Percentiles rank a stretch among this genome's conserved stretches.
Evolutionary conservation across 495 filamentous ascomycete genomes (phyloP).

Genomic region (Penicillium dipodomyicola): DNA sequence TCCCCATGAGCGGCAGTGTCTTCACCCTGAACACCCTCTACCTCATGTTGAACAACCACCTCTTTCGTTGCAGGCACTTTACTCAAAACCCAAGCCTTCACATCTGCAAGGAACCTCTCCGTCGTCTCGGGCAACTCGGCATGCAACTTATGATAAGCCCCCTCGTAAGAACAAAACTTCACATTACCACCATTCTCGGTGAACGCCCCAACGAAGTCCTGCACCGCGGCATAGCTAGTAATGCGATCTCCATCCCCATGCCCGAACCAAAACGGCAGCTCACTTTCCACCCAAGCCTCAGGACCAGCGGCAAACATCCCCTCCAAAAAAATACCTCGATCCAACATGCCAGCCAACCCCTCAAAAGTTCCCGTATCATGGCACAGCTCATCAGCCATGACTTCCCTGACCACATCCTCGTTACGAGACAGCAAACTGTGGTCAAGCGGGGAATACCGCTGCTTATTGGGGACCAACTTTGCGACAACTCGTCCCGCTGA

Average conservation of each 20-base stretch:
- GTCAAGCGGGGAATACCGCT: slow-evolving; percentile 53
- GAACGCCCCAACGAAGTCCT: slow-evolving; percentile 57
- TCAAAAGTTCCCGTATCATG: slow-evolving; percentile 80
- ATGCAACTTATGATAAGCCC: slow-evolving; percentile 74
- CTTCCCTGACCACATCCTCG: slow-evolving; percentile 40
- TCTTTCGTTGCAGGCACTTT: slow-evolving; percentile 22
- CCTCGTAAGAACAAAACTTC: slow-evolving; percentile 69
- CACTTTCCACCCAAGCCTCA: slow-evolving; percentile 21
- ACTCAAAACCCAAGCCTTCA: slow-evolving; percentile 70
- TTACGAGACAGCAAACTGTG: slow-evolving; percentile 61
- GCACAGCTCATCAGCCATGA: slow-evolving; percentile 58
- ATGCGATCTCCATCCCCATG: slow-evolving; percentile 70
- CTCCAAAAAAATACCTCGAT: slow-evolving; percentile 47
- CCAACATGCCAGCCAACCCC: slow-evolving; percentile 70
- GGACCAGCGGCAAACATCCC: slow-evolving; percentile 27
- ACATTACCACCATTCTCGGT: slow-evolving; percentile 56
- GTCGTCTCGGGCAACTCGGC: slow-evolving; percentile 62
- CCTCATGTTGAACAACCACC: background rate
- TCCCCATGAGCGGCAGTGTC: background rate
- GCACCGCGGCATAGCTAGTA: slow-evolving; percentile 59
- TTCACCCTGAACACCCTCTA: background rate
- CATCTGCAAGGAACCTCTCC: slow-evolving; percentile 63
- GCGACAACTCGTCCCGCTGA: slow-evolving; percentile 61
- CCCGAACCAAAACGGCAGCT: slow-evolving; percentile 53
- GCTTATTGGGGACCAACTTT: slow-evolving; percentile 58